Evolutionary conservation across 2,329 filamentous ascomycete species (phyloP), one percentile per base, ranked within the genome.

Genomic region (Verruconis gallopava): DNA sequence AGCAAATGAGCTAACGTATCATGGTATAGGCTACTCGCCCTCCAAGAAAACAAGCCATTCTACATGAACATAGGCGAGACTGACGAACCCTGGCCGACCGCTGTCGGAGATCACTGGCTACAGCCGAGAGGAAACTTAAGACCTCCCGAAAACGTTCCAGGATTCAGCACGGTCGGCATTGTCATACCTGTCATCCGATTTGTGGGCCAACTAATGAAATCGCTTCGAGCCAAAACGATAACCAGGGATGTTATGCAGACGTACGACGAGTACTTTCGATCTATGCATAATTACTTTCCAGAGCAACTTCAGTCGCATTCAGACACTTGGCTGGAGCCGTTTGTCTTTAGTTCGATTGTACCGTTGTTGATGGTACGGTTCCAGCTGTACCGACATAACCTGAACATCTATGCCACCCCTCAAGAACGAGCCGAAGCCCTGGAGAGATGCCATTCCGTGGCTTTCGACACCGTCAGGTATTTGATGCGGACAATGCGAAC

Each of bases 311-410:
- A 84, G 44, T 72, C 79, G 2, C 66, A 72, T 13, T 79, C 78
- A 46, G 68, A 73, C 21, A 72, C 77, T 5, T 69, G 77, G 5
- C 68, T 95, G 33, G 79, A 91, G 45, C 78, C 85, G 5, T 72
- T 79, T 40, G 77, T 81, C 32, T 67, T 96, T 12, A 75, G 78
- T 19, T 82, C 86, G 0, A 68, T 93, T 5, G 72, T 83, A 21
- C 79, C 85, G 53, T 72, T 96, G 5, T 79, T 94, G 46, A 83
- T 85, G 46, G 79, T 81, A 13, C 80, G 85, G n/a, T 72, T 95
- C 21, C 68, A 91, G 28, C 72, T 98, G 5, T 85, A 94, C 59
- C 77, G 91, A 33, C 86, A 93, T 53, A 95, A 96, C 53, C 69
- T 96, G 5, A 79, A 78, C 0, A 82, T 86, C 0, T 67, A 68